Evolutionary conservation across 2,329 filamentous ascomycete genomes (phyloP), one percentile per base, ranked within the genome.

Genomic region (Neurospora sp.): DNA sequence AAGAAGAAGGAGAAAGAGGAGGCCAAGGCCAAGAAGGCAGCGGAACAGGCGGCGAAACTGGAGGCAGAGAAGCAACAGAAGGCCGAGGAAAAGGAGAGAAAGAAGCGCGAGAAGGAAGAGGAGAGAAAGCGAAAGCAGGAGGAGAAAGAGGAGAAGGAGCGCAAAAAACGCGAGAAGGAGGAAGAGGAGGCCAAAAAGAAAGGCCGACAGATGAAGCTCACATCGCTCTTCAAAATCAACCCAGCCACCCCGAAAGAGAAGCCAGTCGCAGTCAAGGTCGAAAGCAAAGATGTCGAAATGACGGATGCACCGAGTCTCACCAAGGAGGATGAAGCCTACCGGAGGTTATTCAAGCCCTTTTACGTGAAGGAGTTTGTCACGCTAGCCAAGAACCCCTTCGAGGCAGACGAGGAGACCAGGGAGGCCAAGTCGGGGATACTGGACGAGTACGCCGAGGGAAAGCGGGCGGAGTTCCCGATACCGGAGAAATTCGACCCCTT

Each of bases 261-360:
- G 36, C 74, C 77, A 2, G 73, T 77, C 43, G 74, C 73, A 5
- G 73, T 71, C 66, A 71, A 73, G 19, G 66, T 71, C 52, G 28
- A 62, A 62, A 62, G 28, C 52, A 62, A 62, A 33, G 72, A 76
- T 15, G 71, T 73, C 13, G 71, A 72, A 10, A 77, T 73, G 62
- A 78, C 82, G 73, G 69, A 73, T 8, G 71, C 68, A 19, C 17
- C 39, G 42, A 71, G 75, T 43, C 70, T 71, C 13, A 46, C 68
- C 13, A 76, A 71, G 11, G 68, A 73, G n/a, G 15, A 70, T 33
- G 84, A 86, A 0, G 84, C 87, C 66, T 94, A 93, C 74, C 82
- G 91, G 19, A 89, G 88, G 74, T 82, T 85, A 42, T 98, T 98
- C 76, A 86, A 93, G 39, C 89, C 92, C 0, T 98, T 97, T 78